Base-by-base conservation (phyloP, 768 basidiomycete species). In the Cystoderma amianthinum region DNA sequence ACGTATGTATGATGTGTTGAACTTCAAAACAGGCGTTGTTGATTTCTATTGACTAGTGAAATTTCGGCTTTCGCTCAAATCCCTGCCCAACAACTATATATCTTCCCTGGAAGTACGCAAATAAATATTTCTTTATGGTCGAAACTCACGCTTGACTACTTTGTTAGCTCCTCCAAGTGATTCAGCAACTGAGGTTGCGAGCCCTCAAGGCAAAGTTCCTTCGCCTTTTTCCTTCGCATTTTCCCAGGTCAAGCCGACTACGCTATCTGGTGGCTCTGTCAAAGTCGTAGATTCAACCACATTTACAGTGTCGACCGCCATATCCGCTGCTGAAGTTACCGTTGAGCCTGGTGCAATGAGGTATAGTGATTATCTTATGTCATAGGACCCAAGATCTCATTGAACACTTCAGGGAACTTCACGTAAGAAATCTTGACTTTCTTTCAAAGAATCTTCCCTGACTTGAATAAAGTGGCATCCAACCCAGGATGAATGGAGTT, bases 401-500 rank as follows among this genome's bases (percentile, higher is more conserved):
- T 49, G 11, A 38, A 5, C 39, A 25, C 19, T 33, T 12, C 48
- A 73, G 76, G 43, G 79, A 78, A 49, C 64, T 80, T 44, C 78
- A 81, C 56, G 75, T 75, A 55, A 48, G 68, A 52, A 19, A n/a
- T n/a, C 13, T 15, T 15, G 3, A 11, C 10, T 7, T 18, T 30
- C 9, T 9, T 9, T 30, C 28, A 30, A 30, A 13, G 9, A n/a
- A n/a, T n/a, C 16, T 10, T 17, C 12, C 6, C 34, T 13, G 1
- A 10, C 16, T 24, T 3, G 13, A 37, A 12, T 28, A 28, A 22
- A 81, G 80, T 84, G 82, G 82, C 82, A 84, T 48, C 82, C 82
- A 5, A 77, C 74, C 9, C 64, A 78, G 49, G 76, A 80, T 44
- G 80, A 82, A 58, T 82, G 80, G 80, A 67, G 60, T 37, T 76